Percentiles rank a stretch among this genome's conserved stretches.
Conservation (phyloP, 2,329 filamentous ascomycete genomes). For the Fusarium abutilonis region DNA sequence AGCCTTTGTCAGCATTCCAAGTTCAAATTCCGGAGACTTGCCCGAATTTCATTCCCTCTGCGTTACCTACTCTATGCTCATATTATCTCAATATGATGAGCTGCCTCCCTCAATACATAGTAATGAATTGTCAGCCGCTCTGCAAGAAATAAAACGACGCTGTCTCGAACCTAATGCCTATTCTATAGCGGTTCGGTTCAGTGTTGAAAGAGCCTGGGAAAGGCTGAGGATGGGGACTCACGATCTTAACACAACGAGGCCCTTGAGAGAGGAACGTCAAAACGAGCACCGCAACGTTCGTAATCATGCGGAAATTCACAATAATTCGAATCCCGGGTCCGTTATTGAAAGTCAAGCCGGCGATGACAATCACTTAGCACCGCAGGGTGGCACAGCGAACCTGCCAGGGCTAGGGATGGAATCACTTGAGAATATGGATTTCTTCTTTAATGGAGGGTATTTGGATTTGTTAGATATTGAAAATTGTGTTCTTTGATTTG, state of each 20-base stretch:
- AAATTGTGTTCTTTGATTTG: constrained; percentile 11
- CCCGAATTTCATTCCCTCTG: constrained; percentile 27
- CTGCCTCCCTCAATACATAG: constrained; percentile 1
- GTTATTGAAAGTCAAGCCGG: neutral
- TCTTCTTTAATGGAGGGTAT: constrained; percentile 30
- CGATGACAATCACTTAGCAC: neutral
- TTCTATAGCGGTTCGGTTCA: constrained; percentile 21
- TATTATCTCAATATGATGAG: constrained; percentile 26
- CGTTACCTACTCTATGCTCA: constrained; percentile 24
- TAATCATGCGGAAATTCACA: neutral
- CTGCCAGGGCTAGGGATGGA: neutral
- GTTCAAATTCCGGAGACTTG: constrained; percentile 18
- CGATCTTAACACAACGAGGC: neutral
- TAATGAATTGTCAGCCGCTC: constrained; percentile 1
- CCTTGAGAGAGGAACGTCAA: neutral
- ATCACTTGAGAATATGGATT: constrained; percentile 21
- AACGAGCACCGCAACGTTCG: neutral
- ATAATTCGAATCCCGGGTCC: neutral
- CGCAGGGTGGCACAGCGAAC: neutral
- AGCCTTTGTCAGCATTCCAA: constrained; percentile 21
- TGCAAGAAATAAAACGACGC: constrained; percentile 19
- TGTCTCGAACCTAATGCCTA: constrained; percentile 17
- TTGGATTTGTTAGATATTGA: constrained; percentile 23
- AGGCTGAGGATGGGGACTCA: constrained; percentile 6
- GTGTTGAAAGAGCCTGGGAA: constrained; percentile 27